Base-by-base conservation (phyloP, 495 filamentous ascomycete species). In the Apiosordaria backusii region DNA sequence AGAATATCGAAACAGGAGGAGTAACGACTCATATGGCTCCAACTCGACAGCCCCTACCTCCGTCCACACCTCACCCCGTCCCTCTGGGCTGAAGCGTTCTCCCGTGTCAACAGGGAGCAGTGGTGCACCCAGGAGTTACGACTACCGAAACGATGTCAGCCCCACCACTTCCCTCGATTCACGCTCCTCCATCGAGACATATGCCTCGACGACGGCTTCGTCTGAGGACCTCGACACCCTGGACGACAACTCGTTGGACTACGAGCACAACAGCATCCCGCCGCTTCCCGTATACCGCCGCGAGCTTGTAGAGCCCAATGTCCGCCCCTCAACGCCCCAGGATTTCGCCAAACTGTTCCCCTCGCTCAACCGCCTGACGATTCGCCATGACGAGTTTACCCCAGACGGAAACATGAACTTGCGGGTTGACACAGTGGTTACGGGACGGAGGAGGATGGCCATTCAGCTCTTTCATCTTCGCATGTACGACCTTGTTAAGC, bases 381-480 rank as follows among this genome's bases (percentile, higher is more conserved):
- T 99, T 71, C 87, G 90, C 54, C 95, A 99, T 71, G 95, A 99
- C 72, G 92, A 97, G 77, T 84, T 91, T 45, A 96, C 95, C 3
- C 75, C 89, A 19, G 95, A 99, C 76, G 94, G 95, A 21, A 97
- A 98, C 82, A 97, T 97, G 95, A 97, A 97, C 75, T 83, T 99
- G 62, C 88, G 93, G 53, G 84, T 99, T 60, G 93, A 97, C 74
- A 92, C 92, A 18, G 82, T 89, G 63, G 85, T 92, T 52, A 78
- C 77, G 58, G 82, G 83, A 15, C 87, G 86, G 61, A 79, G 78
- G 50, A 83, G 79, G 71, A 86, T 86, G 68, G 86, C 88, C 60
- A 85, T 96, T 50, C 95, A 90, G 55, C 87, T 99, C 53, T 98
- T 97, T 77, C 93, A 99, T 77, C 82, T 98, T 53, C 90, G 93